Evolutionary conservation across 208 protist species (phyloP), one percentile per base, ranked within the genome.

Genomic region (Histomonas meleagridis): DNA sequence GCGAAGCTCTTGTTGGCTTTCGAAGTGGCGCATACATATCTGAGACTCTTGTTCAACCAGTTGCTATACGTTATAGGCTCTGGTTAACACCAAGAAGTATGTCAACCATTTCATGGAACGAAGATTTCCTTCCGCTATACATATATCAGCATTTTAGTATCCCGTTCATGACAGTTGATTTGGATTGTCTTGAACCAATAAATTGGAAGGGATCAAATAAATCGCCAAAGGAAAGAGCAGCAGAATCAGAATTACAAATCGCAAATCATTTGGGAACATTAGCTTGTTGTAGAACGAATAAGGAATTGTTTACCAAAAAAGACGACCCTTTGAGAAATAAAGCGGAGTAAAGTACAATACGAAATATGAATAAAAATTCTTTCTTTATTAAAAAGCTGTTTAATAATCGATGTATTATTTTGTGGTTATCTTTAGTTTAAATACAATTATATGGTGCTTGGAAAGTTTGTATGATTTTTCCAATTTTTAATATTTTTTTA

Each of bases 101-200:
- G 14, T 12, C 76, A 53, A 43, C 43, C 1, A 28, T 86, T 86
- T 32, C 76, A 38, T 86, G 76, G 76, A 86, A 86, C 28, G 76
- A 86, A 86, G 40, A 55, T 0, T 55, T 55, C 46, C 55, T 43
- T 12, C n/a, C n/a, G 23, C 38, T 43, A 10, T 86, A 86, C 16
- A 14, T 43, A 18, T 86, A 86, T 46, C 76, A 86, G 28, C 32
- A 2, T 14, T 86, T 55, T 46, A 10, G 23, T 7, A 86, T 86
- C 38, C 76, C 76, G 38, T 86, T 86, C 46, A 86, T 86, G 35
- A 86, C 76, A 55, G 46, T 86, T 38, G 76, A 86, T 16, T n/a
- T 49, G 3, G 38, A 48, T 55, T 43, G 43, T 18, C 46, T 86
- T n/a, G 76, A 86, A 48, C 76, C 76, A 55, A 32, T 86, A 21